phyloP scores from a whole-genome alignment of 2,329 filamentous ascomycete species.

The Fusarium sp. region DNA sequence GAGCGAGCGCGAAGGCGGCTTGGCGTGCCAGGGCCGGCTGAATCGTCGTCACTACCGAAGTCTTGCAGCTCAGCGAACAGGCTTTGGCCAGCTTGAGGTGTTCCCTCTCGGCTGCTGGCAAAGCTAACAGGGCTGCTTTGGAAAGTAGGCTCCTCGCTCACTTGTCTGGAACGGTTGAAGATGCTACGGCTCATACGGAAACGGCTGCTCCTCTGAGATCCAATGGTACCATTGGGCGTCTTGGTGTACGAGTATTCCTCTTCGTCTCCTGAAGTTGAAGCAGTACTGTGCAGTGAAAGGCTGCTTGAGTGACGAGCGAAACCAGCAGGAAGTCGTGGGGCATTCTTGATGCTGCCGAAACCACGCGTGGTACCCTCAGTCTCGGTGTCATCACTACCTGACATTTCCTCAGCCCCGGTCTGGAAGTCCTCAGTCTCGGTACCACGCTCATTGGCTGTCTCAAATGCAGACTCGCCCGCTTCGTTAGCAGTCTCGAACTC shows the following conservation, averaged over 20 bases:
- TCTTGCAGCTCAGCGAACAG: constrained; percentile 92
- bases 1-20: constrained; percentile 64
- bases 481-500: constrained; percentile 88
- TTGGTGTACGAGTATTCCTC: constrained; percentile 68
- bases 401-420: constrained; percentile 85
- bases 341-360: constrained; percentile 58
- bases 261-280: constrained; percentile 87
- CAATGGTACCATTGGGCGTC: constrained; percentile 72
- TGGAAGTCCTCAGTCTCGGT: constrained; percentile 97
- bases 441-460: constrained; percentile 80
- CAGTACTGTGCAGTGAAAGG: constrained; percentile 85
- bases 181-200: constrained; percentile 77
- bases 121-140: constrained; percentile 72
- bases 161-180: constrained; percentile 68
- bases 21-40: constrained; percentile 68
- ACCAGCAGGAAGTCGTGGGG: constrained; percentile 57
- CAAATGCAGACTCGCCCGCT: constrained; percentile 73
- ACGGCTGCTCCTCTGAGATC: constrained; percentile 75
- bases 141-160: constrained; percentile 70
- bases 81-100: constrained; percentile 75
- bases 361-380: constrained; percentile 75
- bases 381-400: constrained; percentile 89
- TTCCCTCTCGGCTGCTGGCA: constrained; percentile 63
- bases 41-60: constrained; percentile 81
- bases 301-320: constrained; percentile 64